These are phyloP conservation scores for Avena insularis DNA, from an alignment of 176 grass and related monocot genomes.

Conservation along the genomic window DNA sequence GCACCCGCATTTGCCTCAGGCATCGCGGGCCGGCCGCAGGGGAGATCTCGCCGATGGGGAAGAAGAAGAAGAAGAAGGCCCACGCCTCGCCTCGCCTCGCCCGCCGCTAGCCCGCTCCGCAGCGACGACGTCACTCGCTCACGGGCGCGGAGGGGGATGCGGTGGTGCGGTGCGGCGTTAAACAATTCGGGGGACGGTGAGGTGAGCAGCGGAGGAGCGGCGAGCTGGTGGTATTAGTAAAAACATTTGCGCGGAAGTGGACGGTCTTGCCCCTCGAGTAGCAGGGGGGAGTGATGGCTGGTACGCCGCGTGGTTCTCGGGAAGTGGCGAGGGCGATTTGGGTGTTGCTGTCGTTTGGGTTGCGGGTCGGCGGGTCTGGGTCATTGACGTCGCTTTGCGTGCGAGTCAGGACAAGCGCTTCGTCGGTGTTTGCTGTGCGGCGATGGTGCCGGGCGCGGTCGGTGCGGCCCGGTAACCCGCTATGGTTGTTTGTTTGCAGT, in stretches of 20 bases:
- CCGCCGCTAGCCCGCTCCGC: slow-evolving; percentile 18
- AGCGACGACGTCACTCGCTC: not conserved
- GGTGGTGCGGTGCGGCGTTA: not conserved
- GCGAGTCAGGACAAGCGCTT: not conserved
- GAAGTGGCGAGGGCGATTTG: not conserved
- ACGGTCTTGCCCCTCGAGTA: slow-evolving; percentile 33
- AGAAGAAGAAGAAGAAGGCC: not conserved
- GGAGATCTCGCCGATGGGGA: not conserved
- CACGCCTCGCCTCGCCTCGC: not conserved
- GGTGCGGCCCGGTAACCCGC: slow-evolving; percentile 20
- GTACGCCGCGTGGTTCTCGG: not conserved
- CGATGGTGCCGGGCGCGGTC: not conserved
- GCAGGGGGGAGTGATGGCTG: not conserved
- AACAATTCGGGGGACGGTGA: slow-evolving; percentile 22
- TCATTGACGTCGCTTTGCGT: slow-evolving; percentile 13
- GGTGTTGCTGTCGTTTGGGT: not conserved
- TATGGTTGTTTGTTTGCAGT: not conserved
- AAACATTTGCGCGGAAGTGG: not conserved
- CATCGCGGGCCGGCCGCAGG: slow-evolving; percentile 31
- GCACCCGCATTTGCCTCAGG: slow-evolving; percentile 60
- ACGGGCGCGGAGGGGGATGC: not conserved
- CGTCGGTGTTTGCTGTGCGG: not conserved
- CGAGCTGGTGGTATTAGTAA: slow-evolving; percentile 22
- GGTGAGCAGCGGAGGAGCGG: not conserved
- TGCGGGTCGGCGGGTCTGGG: not conserved